Evolutionary conservation across 129 eudicot species (phyloP).

Genomic region (Oenanthe sinensis): DNA sequence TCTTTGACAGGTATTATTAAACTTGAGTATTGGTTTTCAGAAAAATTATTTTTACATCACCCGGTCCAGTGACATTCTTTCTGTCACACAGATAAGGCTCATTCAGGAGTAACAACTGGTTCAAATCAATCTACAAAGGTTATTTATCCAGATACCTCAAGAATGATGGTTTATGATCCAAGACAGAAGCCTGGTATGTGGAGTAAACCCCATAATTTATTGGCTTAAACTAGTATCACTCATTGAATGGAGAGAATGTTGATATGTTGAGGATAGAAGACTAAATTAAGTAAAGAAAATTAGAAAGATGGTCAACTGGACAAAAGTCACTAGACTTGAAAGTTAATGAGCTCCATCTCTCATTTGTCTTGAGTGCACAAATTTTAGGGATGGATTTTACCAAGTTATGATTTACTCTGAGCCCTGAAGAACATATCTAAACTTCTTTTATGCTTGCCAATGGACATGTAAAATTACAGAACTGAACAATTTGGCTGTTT

Average conservation of each 20-base stretch:
- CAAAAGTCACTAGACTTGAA: background rate
- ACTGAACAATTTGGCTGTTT: background rate
- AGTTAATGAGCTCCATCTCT: background rate
- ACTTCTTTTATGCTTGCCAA: background rate
- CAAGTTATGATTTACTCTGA: background rate
- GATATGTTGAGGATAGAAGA: background rate
- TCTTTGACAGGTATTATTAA: conserved; percentile 24
- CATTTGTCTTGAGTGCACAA: background rate
- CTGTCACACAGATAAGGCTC: conserved; percentile 40
- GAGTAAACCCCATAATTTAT: background rate
- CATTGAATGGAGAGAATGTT: background rate
- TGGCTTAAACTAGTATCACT: background rate
- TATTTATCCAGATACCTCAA: conserved; percentile 72
- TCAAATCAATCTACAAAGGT: conserved; percentile 43
- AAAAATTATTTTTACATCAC: conserved; percentile 1
- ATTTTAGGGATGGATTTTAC: background rate
- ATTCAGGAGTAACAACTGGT: conserved; percentile 30
- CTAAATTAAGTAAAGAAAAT: background rate
- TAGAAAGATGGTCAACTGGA: background rate
- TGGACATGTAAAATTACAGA: background rate
- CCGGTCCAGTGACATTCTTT: conserved; percentile 10
- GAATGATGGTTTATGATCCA: conserved; percentile 73
- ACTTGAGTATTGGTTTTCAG: background rate
- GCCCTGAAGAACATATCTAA: background rate
- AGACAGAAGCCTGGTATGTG: conserved; percentile 70